A percentile compares a stretch with the other conserved stretches of the same genome.
Conservation (phyloP, 108 stramenopile species). For the Conticribra guillardii region DNA sequence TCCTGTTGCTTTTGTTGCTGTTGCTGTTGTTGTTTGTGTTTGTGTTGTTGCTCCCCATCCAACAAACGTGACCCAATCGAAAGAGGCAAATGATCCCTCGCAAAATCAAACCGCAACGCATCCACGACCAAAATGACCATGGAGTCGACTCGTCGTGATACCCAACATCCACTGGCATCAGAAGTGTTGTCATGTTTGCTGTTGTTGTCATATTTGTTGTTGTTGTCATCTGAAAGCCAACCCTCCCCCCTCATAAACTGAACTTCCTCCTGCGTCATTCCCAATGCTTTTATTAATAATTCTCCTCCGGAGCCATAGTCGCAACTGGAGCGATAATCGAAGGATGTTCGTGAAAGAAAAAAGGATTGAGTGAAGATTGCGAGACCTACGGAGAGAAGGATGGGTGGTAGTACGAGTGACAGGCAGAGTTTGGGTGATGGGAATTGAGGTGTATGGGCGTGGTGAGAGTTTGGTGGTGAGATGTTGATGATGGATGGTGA, state of each 20-base stretch:
- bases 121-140: slow-evolving; percentile 92
- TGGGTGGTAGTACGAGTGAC: too few relatives aligned
- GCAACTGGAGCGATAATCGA: slow-evolving; percentile 52
- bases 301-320: slow-evolving; percentile 8
- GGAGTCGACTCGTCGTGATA: slow-evolving; percentile 75
- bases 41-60: too few relatives aligned
- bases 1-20: slow-evolving; percentile 8
- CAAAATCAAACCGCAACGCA: slow-evolving; percentile 96
- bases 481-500: too few relatives aligned
- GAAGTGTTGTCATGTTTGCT: too few relatives aligned
- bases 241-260: slow-evolving; percentile 14
- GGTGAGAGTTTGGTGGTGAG: too few relatives aligned
- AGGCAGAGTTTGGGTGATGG: too few relatives aligned
- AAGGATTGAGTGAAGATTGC: slow-evolving; percentile 60
- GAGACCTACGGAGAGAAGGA: slow-evolving; percentile 41
- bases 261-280: slow-evolving; percentile 14
- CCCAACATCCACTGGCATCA: slow-evolving; percentile 69
- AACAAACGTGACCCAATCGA: slow-evolving; percentile 72
- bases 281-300: slow-evolving; percentile 11
- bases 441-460: too few relatives aligned
- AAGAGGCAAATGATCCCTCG: slow-evolving; percentile 68
- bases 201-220: background rate
- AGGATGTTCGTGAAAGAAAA: slow-evolving; percentile 72
- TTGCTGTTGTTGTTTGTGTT: slow-evolving; percentile 6
- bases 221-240: slow-evolving; percentile 15